Base-by-base conservation (phyloP, 1,284 basidiomycete genomes). In the Jaminaea rosea region DNA sequence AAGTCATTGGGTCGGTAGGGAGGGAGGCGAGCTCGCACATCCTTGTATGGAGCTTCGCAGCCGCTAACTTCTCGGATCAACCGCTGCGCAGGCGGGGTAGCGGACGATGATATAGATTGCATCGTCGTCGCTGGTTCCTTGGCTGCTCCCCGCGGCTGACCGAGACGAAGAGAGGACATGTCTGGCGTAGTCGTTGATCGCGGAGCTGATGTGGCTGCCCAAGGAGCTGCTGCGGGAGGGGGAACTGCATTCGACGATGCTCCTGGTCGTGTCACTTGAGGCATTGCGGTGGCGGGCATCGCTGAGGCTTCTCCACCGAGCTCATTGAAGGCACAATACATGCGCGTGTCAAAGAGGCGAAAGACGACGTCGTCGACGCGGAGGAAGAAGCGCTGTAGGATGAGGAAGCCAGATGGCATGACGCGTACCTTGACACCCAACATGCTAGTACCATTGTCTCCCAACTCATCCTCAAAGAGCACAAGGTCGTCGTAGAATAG, bases 311-410 rank as follows among this genome's bases (percentile, higher is more conserved):
- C 46, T 34, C n/a, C 46, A 23, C 32, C 36, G 37, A 3, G 10
- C 27, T 28, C 47, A 32, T n/a, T 73, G 61, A 97, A 91, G 1
- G 85, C 84, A 70, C 92, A 87, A 68, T 88, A 99, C 57, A 96
- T 78, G 34, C 94, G 80, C 0, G 91, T 92, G 66, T 99, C 94
- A 64, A 83, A 85, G 32, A 84, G 82, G 36, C 94, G 81, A 77
- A 98, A 98, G 36, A 97, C 81, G 37, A 99, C 94, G 52, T 87
- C 82, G 74, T 99, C 94, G 44, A 99, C 91, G 19, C 94, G 83
- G 4, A 99, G 79, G n/a, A 88, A 90, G 74, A 96, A 89, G 6
- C 94, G 82, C 1, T 84, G 81, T 8, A 99, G 82, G 57, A 97
- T 83, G 75, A 97, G 93, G 62, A 96, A 80, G 46, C 86, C 93